A percentile compares a stretch with the other conserved stretches of the same genome.
phyloP scores from a whole-genome alignment of 1,139 yeast genomes.

The Debaryomyces robertsiae region DNA sequence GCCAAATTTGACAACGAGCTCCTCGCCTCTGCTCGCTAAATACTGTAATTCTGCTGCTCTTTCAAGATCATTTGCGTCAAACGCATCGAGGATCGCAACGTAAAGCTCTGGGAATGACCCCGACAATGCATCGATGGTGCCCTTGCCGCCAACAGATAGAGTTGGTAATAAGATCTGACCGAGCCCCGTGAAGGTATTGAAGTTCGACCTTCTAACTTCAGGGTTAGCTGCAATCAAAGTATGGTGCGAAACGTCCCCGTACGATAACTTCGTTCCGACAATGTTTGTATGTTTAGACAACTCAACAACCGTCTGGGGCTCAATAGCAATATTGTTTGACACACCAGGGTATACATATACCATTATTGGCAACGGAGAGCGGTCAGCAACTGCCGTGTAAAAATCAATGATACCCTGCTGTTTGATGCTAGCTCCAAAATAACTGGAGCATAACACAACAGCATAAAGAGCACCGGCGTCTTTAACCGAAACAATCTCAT shows the following conservation, averaged over 20 bases:
- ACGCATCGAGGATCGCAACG: constrained; percentile 21
- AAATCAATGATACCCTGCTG: constrained; percentile 48
- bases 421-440: constrained; percentile 43
- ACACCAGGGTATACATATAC: constrained; percentile 57
- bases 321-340: constrained; percentile 35
- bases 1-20: constrained; percentile 23
- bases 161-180: constrained; percentile 31
- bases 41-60: constrained; percentile 23
- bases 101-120: constrained; percentile 52
- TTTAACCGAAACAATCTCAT: constrained; percentile 36
- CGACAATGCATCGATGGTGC: constrained; percentile 29
- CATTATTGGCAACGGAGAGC: constrained; percentile 45
- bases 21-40: constrained; percentile 25
- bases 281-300: constrained; percentile 45
- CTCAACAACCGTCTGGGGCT: constrained; percentile 30
- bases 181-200: constrained; percentile 26
- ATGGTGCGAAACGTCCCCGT: constrained; percentile 31
- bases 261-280: constrained; percentile 51
- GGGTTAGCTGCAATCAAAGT: constrained; percentile 37
- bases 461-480: constrained; percentile 48
- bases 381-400: constrained; percentile 47
- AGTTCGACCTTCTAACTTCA: constrained; percentile 26
- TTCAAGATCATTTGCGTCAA: constrained; percentile 19
- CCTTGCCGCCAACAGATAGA: constrained; percentile 24
- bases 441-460: constrained; percentile 48